Percentiles rank a stretch among this genome's conserved stretches.
phyloP scores from a whole-genome alignment of 352 stramenopile species.

The Phytophthora nicotianae region DNA sequence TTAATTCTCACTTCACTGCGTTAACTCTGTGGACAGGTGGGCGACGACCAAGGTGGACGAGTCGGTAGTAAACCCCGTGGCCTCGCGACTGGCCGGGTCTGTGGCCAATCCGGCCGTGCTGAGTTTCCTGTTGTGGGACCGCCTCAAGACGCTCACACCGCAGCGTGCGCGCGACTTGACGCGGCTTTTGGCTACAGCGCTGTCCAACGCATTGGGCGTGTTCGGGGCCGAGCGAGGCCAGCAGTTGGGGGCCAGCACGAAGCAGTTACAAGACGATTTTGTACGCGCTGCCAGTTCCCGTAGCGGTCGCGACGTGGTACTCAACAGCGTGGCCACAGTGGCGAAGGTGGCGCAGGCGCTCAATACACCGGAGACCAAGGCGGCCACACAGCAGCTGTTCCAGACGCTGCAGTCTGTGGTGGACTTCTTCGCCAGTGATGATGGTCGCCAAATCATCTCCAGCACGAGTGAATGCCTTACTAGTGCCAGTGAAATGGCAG shows the following conservation, averaged over 20 bases:
- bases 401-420: slow-evolving; percentile 70
- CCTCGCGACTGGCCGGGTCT: slow-evolving; percentile 59
- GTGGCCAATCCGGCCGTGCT: slow-evolving; percentile 78
- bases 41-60: slow-evolving; percentile 61
- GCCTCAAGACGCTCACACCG: slow-evolving; percentile 73
- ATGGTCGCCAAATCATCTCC: slow-evolving; percentile 62
- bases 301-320: slow-evolving; percentile 59
- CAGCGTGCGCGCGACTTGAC: slow-evolving; percentile 74
- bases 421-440: slow-evolving; percentile 74
- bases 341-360: slow-evolving; percentile 73
- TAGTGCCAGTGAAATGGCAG: slow-evolving; percentile 56
- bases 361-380: slow-evolving; percentile 74
- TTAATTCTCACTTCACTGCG: neutral
- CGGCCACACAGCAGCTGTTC: slow-evolving; percentile 64
- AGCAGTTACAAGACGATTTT: slow-evolving; percentile 57
- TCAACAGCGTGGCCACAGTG: slow-evolving; percentile 67
- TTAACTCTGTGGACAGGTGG: slow-evolving; percentile 38
- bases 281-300: slow-evolving; percentile 53
- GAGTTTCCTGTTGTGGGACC: slow-evolving; percentile 76
- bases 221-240: slow-evolving; percentile 56
- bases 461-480: slow-evolving; percentile 57
- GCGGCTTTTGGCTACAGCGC: slow-evolving; percentile 59
- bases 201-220: slow-evolving; percentile 62
- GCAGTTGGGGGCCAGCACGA: slow-evolving; percentile 41
- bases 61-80: slow-evolving; percentile 62